These are phyloP conservation scores for Citrullus mucosospermus DNA, from an alignment of 306 rosid genomes.

Conservation along the genomic window DNA sequence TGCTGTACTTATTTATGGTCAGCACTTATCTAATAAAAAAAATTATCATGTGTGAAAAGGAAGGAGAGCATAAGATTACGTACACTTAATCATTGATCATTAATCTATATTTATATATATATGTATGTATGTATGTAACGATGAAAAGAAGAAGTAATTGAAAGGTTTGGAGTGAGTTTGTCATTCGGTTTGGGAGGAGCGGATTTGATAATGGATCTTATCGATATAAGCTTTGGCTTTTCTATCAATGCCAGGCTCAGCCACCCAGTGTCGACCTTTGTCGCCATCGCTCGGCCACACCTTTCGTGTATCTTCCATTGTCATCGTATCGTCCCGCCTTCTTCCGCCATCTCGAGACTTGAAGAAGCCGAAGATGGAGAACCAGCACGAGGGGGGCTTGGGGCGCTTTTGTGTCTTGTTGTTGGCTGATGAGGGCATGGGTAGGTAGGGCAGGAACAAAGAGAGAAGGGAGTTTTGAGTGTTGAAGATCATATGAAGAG, in stretches of 20 bases:
- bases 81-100: too few relatives aligned
- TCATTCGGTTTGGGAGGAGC: neutral
- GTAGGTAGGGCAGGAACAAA: neutral
- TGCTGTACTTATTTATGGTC: too few relatives aligned
- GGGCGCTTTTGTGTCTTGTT: neutral
- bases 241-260: neutral
- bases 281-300: constrained; percentile 2
- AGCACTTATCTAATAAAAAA: too few relatives aligned
- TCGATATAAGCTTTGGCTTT: constrained; percentile 4
- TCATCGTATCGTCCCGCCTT: neutral
- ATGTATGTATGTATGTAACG: neutral
- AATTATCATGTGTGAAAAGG: too few relatives aligned
- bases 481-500: neutral
- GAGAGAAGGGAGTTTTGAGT: too few relatives aligned
- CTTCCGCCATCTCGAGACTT: neutral
- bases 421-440: neutral
- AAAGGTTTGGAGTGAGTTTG: neutral
- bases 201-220: neutral
- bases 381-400: neutral
- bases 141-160: neutral
- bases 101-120: neutral
- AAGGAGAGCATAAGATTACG: too few relatives aligned
- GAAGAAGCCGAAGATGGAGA: neutral
- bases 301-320: neutral
- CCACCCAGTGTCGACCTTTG: neutral